Percentiles rank a stretch among this genome's conserved stretches.
Conservation (phyloP, 2,329 filamentous ascomycete genomes). For the Trichoderma sp. region DNA sequence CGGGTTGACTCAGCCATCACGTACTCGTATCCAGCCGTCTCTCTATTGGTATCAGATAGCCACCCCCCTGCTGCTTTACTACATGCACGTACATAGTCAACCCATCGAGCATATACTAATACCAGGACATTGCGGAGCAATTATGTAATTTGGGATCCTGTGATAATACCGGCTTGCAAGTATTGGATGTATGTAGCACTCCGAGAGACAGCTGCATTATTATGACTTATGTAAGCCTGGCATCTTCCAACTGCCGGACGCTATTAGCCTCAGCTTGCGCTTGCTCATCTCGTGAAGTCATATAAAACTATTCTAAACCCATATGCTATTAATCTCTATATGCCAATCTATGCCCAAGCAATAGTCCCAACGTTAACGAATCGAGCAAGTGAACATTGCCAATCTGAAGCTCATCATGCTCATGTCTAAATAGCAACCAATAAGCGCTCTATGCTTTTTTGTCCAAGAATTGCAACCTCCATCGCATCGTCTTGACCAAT, state of each 20-base stretch:
- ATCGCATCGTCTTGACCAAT: not conserved
- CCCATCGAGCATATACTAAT: not conserved
- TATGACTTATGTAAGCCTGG: not conserved
- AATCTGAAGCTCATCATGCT: not conserved
- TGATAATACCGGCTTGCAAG: not conserved
- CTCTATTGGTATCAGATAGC: not conserved
- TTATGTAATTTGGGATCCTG: not conserved
- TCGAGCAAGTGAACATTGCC: not conserved
- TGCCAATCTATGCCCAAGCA: not conserved
- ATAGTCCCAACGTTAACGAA: not conserved
- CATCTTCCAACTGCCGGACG: not conserved
- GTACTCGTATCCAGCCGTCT: not conserved
- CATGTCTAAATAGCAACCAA: not conserved
- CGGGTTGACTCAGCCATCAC: not conserved
- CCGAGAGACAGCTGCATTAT: not conserved
- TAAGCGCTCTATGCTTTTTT: not conserved
- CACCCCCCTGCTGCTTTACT: not conserved
- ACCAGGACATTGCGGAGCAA: not conserved
- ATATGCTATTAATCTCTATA: not conserved
- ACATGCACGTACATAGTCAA: not conserved
- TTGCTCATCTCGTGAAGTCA: not conserved
- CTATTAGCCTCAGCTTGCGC: not conserved
- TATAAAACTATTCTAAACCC: not conserved
- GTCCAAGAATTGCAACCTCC: not conserved
- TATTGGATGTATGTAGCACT: not conserved